Base-by-base conservation (phyloP, 169 alveolate species). In the Babesia divergens region DNA sequence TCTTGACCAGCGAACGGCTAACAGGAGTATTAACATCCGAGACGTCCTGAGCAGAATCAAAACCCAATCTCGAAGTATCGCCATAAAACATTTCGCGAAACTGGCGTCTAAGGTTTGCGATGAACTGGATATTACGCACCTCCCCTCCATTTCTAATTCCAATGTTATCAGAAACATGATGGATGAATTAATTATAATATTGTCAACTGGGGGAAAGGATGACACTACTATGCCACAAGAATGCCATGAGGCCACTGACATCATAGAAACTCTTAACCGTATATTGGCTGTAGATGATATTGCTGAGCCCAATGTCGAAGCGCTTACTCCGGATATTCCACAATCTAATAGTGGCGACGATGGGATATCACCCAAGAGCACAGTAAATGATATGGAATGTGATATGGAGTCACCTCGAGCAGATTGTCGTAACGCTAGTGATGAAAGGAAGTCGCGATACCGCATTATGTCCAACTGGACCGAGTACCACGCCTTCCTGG, bases 91-190 rank as follows among this genome's bases (percentile, higher is more conserved):
- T 11, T 76, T 76, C 31, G 75, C 37, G 28, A 55, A 66, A 20
- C 32, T 35, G 13, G 53, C 55, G 29, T 52, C 85, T 6, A 53
- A 49, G 16, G 11, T 76, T 5, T 65, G 77, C 32, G 40, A 31
- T 8, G 85, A 76, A 42, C 54, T 50, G 20, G 55, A 66, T 0
- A 51, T 76, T 5, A 6, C 14, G 6, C 2, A 8, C 28, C 66
- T 76, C 18, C 79, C 85, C 34, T 49, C 38, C 13, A 51, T 55
- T 13, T 40, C 54, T 6, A 50, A 76, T 49, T 22, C 24, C 18
- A 28, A 18, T 54, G n/a, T 76, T n/a, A 35, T 76, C 18, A 34
- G 66, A 4, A 34, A 76, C 22, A 66, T 66, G 70, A 14, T 76
- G 65, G 85, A 76, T n/a, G 65, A 76, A 24, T 59, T 76, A 3